These are phyloP conservation scores for Ophiostoma sp. DNA, from an alignment of 2,329 filamentous ascomycete genomes.

Conservation along the genomic window DNA sequence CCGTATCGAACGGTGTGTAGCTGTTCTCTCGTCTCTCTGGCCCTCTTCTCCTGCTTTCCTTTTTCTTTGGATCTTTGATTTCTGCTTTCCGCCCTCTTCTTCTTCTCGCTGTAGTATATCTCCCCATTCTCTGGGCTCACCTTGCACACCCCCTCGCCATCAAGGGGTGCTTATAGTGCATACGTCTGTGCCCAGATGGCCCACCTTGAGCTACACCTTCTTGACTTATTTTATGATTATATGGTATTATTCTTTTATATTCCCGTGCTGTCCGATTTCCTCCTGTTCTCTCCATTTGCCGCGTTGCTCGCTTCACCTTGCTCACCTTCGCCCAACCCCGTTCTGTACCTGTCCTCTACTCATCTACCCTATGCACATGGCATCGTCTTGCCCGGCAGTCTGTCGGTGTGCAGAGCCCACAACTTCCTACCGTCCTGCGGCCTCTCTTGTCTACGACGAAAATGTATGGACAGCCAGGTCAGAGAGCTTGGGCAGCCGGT, in stretches of 20 bases:
- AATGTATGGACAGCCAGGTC: conserved; percentile 4
- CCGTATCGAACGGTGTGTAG: conserved; percentile 13
- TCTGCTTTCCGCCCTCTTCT: background rate
- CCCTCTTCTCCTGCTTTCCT: background rate
- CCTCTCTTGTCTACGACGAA: conserved; percentile 3
- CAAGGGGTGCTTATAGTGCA: conserved; percentile 2
- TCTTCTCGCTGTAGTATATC: background rate
- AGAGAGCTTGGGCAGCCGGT: background rate
- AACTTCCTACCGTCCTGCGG: background rate
- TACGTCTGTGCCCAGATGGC: conserved; percentile 17
- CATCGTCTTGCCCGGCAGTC: background rate
- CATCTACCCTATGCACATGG: background rate
- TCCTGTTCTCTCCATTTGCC: too few relatives aligned
- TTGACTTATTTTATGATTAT: background rate
- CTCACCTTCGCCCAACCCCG: background rate
- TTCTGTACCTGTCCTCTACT: background rate
- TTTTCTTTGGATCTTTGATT: background rate
- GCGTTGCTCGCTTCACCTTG: too few relatives aligned
- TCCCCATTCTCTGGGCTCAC: background rate
- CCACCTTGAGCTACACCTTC: conserved; percentile 17
- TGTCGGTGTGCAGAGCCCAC: conserved; percentile 10
- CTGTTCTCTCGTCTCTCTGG: too few relatives aligned
- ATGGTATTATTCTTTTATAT: too few relatives aligned
- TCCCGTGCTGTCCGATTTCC: too few relatives aligned
- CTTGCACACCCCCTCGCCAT: conserved; percentile 9